Evolutionary conservation across 2,329 filamentous ascomycete genomes (phyloP), one percentile per base, ranked within the genome.

Genomic region (Fonsecaea erecta): DNA sequence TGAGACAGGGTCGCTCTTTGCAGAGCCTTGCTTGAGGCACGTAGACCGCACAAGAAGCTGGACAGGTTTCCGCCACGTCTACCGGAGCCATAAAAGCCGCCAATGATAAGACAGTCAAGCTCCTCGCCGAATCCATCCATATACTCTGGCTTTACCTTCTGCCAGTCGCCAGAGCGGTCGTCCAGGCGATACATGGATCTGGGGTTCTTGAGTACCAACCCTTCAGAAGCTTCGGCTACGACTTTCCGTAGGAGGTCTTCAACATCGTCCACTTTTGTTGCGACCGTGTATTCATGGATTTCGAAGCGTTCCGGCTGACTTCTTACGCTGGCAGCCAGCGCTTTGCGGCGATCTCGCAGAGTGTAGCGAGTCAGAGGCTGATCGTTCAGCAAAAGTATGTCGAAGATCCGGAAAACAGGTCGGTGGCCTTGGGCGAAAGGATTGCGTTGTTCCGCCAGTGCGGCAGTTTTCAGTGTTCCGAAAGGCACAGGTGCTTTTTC

Each of bases 111-210:
- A 70, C 93, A 92, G 75, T 99, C 95, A 2, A 99, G 86, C 0
- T 90, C 92, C 77, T 98, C 94, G 67, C 95, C 95, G 75, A 95
- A 97, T 68, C 97, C 94, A 1, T 89, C 89, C 93, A 98, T 97
- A 77, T 99, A 99, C 70, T 99, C 95, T 0, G 95, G 95, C 74
- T 99, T 99, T 8, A 99, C 93, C 76, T 99, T 99, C 79, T 97
- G 90, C 95, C 95, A 99, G 77, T 97, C 92, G 72, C 96, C 91
- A 73, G 96, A 95, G 54, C 95, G 90, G 71, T 92, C 91, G 74
- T 96, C 97, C 9, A 98, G 83, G 6, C 87, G 85, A 75, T 99
- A 99, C 73, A 87, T 85, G 0, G 93, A 96, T 4, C 90, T 85
- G 7, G 95, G 95, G 68, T 97, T 98, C 80, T 99, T 99, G 59